These are phyloP conservation scores for Ogataea salicorniae DNA, from an alignment of 805 yeast genomes.

Conservation along the genomic window DNA sequence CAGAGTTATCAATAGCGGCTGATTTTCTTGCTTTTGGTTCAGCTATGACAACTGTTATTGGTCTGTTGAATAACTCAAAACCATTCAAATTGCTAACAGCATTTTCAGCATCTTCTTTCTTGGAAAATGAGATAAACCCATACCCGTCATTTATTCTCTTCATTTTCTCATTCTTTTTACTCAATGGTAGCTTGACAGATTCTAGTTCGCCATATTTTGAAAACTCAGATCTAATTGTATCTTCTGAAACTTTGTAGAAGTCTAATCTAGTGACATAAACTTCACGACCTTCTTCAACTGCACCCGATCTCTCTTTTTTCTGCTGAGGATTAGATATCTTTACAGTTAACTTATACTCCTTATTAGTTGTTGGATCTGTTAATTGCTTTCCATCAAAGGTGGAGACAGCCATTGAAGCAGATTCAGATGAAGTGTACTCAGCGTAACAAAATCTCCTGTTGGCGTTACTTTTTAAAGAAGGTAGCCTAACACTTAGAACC, in stretches of 20 bases:
- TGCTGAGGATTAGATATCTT: constrained; percentile 57
- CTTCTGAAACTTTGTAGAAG: constrained; percentile 36
- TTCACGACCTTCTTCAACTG: constrained; percentile 52
- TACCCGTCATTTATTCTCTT: constrained; percentile 50
- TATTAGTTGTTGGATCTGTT: constrained; percentile 23
- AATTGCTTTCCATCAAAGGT: constrained; percentile 35
- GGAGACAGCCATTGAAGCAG: constrained; percentile 40
- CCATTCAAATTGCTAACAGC: constrained; percentile 41
- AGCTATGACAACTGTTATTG: constrained; percentile 45
- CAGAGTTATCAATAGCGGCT: background rate
- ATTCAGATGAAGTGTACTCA: constrained; percentile 42
- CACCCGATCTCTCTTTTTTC: constrained; percentile 37
- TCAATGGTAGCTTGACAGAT: constrained; percentile 43
- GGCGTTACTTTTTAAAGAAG: constrained; percentile 50
- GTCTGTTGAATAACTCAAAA: constrained; percentile 39
- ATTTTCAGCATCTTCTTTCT: constrained; percentile 37
- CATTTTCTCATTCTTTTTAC: constrained; percentile 25
- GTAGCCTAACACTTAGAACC: constrained; percentile 52
- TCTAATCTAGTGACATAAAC: constrained; percentile 51
- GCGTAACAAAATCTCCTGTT: constrained; percentile 71
- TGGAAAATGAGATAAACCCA: constrained; percentile 54
- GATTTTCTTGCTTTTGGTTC: constrained; percentile 18
- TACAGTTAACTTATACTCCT: constrained; percentile 41
- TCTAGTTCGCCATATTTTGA: constrained; percentile 49
- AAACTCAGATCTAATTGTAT: constrained; percentile 38